phyloP scores from a whole-genome alignment of 2,329 filamentous ascomycete genomes.

The Hirsutella rhossiliensis region DNA sequence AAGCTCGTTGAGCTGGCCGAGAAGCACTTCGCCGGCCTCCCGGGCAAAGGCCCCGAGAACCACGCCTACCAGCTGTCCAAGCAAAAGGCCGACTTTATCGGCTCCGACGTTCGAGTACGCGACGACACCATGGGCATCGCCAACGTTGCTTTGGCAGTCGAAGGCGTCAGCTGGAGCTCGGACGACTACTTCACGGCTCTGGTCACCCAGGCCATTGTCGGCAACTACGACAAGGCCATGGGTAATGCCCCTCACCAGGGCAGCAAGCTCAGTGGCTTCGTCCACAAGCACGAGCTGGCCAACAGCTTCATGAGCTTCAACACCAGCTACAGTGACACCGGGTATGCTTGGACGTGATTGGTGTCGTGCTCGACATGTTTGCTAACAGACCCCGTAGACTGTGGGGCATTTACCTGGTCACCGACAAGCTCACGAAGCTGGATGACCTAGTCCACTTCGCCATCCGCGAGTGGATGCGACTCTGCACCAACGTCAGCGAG shows the following conservation, averaged over 20 bases:
- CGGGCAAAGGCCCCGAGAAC: constrained; percentile 62
- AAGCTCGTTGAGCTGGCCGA: constrained; percentile 92
- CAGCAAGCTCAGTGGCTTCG: constrained; percentile 91
- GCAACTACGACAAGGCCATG: constrained; percentile 99
- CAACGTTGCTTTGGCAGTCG: constrained; percentile 95
- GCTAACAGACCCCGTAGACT: constrained; percentile 47
- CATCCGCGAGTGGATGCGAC: constrained; percentile 93
- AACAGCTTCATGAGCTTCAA: constrained; percentile 99
- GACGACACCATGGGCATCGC: constrained; percentile 94
- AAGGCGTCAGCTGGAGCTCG: constrained; percentile 99
- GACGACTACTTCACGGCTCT: constrained; percentile 98
- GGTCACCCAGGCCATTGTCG: constrained; percentile 95
- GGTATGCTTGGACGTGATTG: constrained; percentile 43
- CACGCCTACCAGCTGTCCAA: constrained; percentile 68
- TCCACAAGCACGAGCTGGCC: constrained; percentile 89
- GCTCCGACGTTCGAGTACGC: constrained; percentile 88
- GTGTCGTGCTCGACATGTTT: background rate
- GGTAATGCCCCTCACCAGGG: constrained; percentile 95
- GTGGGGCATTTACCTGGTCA: constrained; percentile 98
- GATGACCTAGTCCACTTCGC: constrained; percentile 98
- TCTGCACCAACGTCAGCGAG: constrained; percentile 76
- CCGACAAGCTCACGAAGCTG: constrained; percentile 73
- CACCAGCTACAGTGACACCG: constrained; percentile 98
- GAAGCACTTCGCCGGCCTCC: constrained; percentile 80
- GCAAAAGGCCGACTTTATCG: constrained; percentile 86